Evolutionary conservation across 75 land plant genomes (phyloP).

Genomic region (Azolla pinnata): DNA sequence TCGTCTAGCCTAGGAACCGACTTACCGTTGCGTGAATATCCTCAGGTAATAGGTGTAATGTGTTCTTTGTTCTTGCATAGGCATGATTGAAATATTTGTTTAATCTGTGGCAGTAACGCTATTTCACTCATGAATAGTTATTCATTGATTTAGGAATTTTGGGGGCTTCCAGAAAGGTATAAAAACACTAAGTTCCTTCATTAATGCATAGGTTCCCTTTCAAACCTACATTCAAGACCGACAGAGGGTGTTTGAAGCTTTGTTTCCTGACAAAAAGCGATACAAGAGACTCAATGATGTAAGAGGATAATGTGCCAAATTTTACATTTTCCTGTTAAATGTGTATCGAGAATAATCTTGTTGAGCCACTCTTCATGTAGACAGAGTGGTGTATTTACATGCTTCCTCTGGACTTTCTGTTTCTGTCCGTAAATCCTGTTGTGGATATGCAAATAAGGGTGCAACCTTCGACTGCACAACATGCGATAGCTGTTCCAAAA

Average conservation of each 20-base stretch:
- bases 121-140: not conserved
- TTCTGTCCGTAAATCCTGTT: slow-evolving; percentile 49
- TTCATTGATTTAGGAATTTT: not conserved
- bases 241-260: slow-evolving; percentile 38
- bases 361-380: slow-evolving; percentile 19
- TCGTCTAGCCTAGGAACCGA: slow-evolving; percentile 48
- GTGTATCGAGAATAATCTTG: not conserved
- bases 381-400: slow-evolving; percentile 78
- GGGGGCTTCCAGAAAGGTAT: no score
- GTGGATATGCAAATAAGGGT: slow-evolving; percentile 52
- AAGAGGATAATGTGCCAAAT: slow-evolving; percentile 1
- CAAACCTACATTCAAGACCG: slow-evolving; percentile 37
- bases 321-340: not conserved
- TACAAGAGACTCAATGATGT: slow-evolving; percentile 48
- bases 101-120: not conserved
- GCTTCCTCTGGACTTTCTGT: slow-evolving; percentile 63
- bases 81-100: not conserved
- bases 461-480: slow-evolving; percentile 33
- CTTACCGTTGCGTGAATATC: slow-evolving; percentile 42
- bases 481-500: slow-evolving; percentile 33
- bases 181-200: no score
- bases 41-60: slow-evolving; percentile 14
- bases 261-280: slow-evolving; percentile 46
- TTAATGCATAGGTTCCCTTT: slow-evolving; percentile 29
- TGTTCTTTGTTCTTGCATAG: not conserved